Percentiles rank a stretch among this genome's conserved stretches.
Evolutionary conservation across 208 protist species (phyloP).

Genomic region (Phytomonas francai): DNA sequence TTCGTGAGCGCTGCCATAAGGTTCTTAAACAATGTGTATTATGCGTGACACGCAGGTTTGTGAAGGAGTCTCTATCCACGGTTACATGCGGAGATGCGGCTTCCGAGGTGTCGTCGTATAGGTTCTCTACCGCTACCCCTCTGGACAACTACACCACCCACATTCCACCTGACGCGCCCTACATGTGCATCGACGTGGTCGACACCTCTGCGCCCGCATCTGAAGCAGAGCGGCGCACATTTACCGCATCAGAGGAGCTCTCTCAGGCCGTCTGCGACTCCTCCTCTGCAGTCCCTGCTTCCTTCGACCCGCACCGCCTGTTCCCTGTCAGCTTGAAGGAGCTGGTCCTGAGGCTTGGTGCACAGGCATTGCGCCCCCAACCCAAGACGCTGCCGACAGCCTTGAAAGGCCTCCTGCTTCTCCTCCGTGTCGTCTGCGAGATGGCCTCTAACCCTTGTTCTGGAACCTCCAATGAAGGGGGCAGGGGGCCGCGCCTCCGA

Average conservation of each 20-base stretch:
- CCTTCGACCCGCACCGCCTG: slow-evolving; percentile 18
- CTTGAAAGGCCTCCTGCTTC: slow-evolving; percentile 48
- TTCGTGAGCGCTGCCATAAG: slow-evolving; percentile 22
- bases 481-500: slow-evolving; percentile 37
- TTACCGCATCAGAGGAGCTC: background rate
- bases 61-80: slow-evolving; percentile 4
- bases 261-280: background rate
- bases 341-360: slow-evolving; percentile 21
- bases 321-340: slow-evolving; percentile 32
- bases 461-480: slow-evolving; percentile 33
- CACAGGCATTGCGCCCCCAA: slow-evolving; percentile 19
- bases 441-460: slow-evolving; percentile 28
- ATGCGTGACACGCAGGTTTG: slow-evolving; percentile 26
- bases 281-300: slow-evolving; percentile 7
- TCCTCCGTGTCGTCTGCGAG: slow-evolving; percentile 46
- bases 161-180: slow-evolving; percentile 49
- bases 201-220: background rate
- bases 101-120: slow-evolving; percentile 4
- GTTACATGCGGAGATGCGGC: slow-evolving; percentile 1
- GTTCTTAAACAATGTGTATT: slow-evolving; percentile 21
- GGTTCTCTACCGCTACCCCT: slow-evolving; percentile 45
- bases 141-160: slow-evolving; percentile 56
- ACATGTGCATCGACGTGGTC: slow-evolving; percentile 23
- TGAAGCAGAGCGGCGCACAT: background rate
- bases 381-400: slow-evolving; percentile 27